Evolutionary conservation across 2,329 filamentous ascomycete species (phyloP), one percentile per base, ranked within the genome.

Genomic region (Grosmannia serpens): DNA sequence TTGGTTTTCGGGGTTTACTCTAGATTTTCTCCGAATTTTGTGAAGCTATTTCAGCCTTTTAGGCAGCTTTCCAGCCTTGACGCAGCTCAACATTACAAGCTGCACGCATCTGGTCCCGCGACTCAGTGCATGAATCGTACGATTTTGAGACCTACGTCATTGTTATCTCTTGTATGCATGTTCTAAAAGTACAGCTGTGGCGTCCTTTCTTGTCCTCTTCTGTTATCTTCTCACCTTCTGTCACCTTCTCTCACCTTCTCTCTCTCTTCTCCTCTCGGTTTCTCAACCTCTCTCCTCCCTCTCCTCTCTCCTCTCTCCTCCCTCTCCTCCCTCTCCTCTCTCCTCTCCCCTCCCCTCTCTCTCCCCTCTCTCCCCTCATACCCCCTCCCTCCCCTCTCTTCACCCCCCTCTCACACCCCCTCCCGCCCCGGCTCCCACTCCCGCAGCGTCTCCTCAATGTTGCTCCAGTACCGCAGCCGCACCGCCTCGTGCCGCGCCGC

Each of bases 401-500:
- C 33, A 1, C 49, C 35, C 29, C 35, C 58, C 55, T 62, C 71
- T 64, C 84, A 64, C 51, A 82, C 76, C 57, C 79, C 69, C 8
- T 74, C 74, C 74, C 83, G 86, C 6, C 90, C 91, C 66, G 78
- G 83, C 77, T 96, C 90, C 91, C 92, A 96, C 62, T 85, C 82
- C 68, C 87, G 77, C 67, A 96, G 75, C 53, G 85, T 88, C 71
- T 95, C 87, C 62, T 84, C 80, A 61, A 97, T 86, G 72, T 91
- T 96, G 58, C 87, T 80, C 92, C 92, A 96, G 75, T 96, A 97
- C 70, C 90, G 78, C 74, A 96, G 72, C 70, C 81, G 78, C 1
- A 96, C 84, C 52, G 86, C 85, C 78, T 95, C 89, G 61, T 69
- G 72, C 72, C 81, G 84, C 20, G 91, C 92, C 10, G 62, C 72